Percentiles rank a stretch among this genome's conserved stretches.
Conservation (phyloP, 1,284 basidiomycete species). For the Microbotryum intermedium region DNA sequence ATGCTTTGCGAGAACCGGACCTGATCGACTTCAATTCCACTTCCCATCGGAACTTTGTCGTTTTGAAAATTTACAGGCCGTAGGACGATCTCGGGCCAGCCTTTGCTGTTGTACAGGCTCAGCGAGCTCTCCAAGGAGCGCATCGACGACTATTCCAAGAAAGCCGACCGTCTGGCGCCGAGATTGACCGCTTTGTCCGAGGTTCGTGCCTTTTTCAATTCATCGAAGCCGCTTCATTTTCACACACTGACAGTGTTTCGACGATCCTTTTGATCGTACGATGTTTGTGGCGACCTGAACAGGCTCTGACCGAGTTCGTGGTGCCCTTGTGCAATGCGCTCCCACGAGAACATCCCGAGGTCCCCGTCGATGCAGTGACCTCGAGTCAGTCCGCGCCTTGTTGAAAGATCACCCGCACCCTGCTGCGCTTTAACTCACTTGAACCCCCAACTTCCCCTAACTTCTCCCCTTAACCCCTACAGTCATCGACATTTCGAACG, state of each 20-base stretch:
- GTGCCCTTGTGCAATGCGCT: conserved; percentile 49
- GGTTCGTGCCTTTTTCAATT: conserved; percentile 2
- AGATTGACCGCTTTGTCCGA: conserved; percentile 51
- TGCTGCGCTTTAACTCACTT: neutral
- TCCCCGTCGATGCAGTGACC: conserved; percentile 51
- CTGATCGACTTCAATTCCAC: no score
- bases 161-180: conserved; percentile 54
- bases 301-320: conserved; percentile 49
- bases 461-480: neutral
- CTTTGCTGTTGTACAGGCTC: conserved; percentile 33
- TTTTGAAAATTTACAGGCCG: no score
- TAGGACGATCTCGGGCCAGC: no score
- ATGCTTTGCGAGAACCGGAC: no score
- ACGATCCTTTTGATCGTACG: no score
- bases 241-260: no score
- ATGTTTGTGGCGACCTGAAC: no score
- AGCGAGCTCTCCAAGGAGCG: conserved; percentile 47
- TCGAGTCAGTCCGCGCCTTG: conserved; percentile 40
- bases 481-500: conserved; percentile 57
- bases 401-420: neutral
- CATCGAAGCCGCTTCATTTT: neutral
- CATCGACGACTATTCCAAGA: conserved; percentile 53
- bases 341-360: conserved; percentile 49
- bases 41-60: no score
- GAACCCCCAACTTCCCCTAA: neutral